Percentiles rank a stretch among this genome's conserved stretches.
These are phyloP conservation scores for Penicillium sp. DNA, from an alignment of 2,329 filamentous ascomycete genomes.

Conservation along the genomic window DNA sequence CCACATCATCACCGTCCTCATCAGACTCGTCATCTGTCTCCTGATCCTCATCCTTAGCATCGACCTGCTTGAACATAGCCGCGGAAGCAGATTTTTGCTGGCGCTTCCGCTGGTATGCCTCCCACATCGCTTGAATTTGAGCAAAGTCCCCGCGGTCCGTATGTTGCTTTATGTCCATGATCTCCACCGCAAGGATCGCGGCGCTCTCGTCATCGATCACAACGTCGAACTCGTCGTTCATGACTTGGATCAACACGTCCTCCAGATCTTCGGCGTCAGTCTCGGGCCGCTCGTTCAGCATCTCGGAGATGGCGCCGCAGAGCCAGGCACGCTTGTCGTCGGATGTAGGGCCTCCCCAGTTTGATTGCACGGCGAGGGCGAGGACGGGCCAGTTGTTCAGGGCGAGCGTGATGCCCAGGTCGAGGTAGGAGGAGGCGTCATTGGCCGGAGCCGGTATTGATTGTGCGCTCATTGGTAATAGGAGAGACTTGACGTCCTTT, in stretches of 20 bases:
- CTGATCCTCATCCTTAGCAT: slow-evolving; percentile 49
- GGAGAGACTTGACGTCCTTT: neutral
- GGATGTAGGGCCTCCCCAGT: slow-evolving; percentile 81
- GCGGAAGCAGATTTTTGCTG: slow-evolving; percentile 34
- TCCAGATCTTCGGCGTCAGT: slow-evolving; percentile 78
- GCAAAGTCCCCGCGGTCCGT: slow-evolving; percentile 62
- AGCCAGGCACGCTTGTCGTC: slow-evolving; percentile 95
- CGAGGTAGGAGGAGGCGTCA: slow-evolving; percentile 63
- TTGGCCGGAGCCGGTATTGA: slow-evolving; percentile 37
- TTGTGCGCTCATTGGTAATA: slow-evolving; percentile 20
- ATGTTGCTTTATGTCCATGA: slow-evolving; percentile 63
- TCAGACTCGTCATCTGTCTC: slow-evolving; percentile 57
- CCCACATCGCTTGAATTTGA: slow-evolving; percentile 60
- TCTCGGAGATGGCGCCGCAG: slow-evolving; percentile 76
- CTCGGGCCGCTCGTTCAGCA: slow-evolving; percentile 59
- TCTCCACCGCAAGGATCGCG: slow-evolving; percentile 65
- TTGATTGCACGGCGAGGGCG: slow-evolving; percentile 76
- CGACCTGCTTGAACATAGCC: slow-evolving; percentile 36
- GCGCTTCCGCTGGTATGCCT: slow-evolving; percentile 38
- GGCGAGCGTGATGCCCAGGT: slow-evolving; percentile 78
- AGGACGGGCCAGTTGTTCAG: slow-evolving; percentile 87
- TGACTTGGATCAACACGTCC: slow-evolving; percentile 77
- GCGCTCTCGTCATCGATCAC: slow-evolving; percentile 86
- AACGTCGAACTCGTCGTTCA: slow-evolving; percentile 94
- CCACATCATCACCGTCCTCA: slow-evolving; percentile 49